phyloP scores from a whole-genome alignment of 2,329 filamentous ascomycete genomes.

The Hymenoscyphus linearis region DNA sequence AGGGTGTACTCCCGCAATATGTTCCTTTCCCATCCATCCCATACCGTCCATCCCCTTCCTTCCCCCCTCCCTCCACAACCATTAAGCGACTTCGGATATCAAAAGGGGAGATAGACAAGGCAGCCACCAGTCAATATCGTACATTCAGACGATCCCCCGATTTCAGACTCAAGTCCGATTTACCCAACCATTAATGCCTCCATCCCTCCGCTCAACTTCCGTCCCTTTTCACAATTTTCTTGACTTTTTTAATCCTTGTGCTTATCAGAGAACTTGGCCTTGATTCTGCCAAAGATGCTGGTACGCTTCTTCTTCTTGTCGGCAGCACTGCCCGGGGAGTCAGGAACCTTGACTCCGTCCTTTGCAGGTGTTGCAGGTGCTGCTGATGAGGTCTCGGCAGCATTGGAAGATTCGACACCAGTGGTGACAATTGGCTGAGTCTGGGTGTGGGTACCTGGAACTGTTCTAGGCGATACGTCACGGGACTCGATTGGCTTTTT shows the following conservation, averaged over 20 bases:
- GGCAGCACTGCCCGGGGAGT: constrained; percentile 22
- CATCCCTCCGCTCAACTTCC: not conserved
- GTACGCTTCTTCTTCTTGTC: constrained; percentile 33
- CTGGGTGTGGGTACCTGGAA: constrained; percentile 25
- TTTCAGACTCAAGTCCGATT: not conserved
- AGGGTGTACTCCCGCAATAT: constrained; percentile 4
- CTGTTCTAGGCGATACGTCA: constrained; percentile 30
- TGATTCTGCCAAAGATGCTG: constrained; percentile 40
- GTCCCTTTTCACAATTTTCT: not conserved
- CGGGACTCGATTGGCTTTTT: constrained; percentile 20
- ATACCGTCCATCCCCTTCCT: not conserved
- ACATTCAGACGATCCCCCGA: constrained; percentile 16
- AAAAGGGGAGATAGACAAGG: not conserved
- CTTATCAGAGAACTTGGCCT: constrained; percentile 43
- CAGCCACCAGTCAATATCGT: constrained; percentile 23
- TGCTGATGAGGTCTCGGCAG: constrained; percentile 16
- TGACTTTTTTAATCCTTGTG: constrained; percentile 22
- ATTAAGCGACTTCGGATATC: not conserved
- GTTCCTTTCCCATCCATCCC: not conserved
- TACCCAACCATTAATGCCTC: constrained; percentile 12
- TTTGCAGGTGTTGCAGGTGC: constrained; percentile 18
- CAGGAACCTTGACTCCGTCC: not conserved
- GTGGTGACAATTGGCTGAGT: constrained; percentile 25
- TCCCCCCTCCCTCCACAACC: not conserved
- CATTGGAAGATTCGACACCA: constrained; percentile 21